A percentile compares a stretch with the other conserved stretches of the same genome.
Conservation (phyloP, 345 rosid species). For the Bretschneidera sinensis region DNA sequence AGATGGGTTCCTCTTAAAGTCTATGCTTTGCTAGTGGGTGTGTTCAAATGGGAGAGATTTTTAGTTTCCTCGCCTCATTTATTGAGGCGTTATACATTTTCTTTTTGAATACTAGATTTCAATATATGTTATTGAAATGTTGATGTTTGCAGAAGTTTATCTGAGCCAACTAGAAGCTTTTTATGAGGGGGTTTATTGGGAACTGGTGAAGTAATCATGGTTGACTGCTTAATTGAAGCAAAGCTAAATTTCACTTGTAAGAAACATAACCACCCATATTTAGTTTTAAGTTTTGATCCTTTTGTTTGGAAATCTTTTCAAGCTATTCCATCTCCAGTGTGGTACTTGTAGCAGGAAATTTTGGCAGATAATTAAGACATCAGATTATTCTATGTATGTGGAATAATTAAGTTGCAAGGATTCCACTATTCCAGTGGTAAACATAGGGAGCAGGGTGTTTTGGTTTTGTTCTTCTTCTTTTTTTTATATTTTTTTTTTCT, state of each 20-base stretch:
- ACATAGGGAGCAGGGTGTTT: neutral
- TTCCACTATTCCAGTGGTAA: neutral
- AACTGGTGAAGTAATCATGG: neutral
- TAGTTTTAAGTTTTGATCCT: neutral
- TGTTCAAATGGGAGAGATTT: constrained; percentile 5
- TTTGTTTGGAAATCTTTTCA: neutral
- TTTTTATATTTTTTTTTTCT: neutral
- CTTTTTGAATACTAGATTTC: neutral
- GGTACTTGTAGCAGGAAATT: neutral
- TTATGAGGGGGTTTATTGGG: no score
- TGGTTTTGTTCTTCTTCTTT: neutral
- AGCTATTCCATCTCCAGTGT: neutral
- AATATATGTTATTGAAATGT: neutral
- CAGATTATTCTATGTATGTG: neutral
- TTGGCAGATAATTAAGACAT: neutral
- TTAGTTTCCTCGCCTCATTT: neutral
- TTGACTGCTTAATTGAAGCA: neutral
- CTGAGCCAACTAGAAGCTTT: no score
- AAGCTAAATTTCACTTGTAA: neutral
- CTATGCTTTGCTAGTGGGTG: neutral
- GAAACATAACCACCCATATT: neutral
- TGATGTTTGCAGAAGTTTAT: neutral
- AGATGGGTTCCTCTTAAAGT: constrained; percentile 1
- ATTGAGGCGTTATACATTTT: neutral
- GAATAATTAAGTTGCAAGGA: no score